Percentiles rank a stretch among this genome's conserved stretches.
phyloP scores from a whole-genome alignment of 208 protist species.

The Angomonas ambiguus region DNA sequence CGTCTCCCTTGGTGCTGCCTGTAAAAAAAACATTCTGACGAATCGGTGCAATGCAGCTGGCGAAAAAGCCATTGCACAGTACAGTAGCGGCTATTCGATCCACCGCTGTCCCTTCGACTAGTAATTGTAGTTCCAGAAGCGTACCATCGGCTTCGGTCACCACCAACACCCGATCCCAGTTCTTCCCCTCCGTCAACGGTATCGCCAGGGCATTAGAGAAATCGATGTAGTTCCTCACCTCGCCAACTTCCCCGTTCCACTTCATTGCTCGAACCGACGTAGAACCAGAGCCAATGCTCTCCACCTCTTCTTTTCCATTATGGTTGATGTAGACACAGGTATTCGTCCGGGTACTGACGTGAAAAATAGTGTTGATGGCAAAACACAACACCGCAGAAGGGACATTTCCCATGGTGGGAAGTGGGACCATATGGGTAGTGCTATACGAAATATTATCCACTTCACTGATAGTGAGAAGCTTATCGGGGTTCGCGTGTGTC shows the following conservation, averaged over 20 bases:
- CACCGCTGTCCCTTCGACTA: slow-evolving; percentile 49
- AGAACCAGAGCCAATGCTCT: slow-evolving; percentile 36
- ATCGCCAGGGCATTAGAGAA: slow-evolving; percentile 52
- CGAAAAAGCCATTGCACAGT: slow-evolving; percentile 34
- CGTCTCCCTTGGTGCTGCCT: slow-evolving; percentile 54
- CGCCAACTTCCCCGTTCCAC: slow-evolving; percentile 51
- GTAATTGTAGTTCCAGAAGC: slow-evolving; percentile 40
- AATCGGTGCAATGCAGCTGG: slow-evolving; percentile 14
- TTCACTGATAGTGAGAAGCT: slow-evolving; percentile 71
- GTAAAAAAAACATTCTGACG: slow-evolving; percentile 38
- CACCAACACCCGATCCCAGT: slow-evolving; percentile 35
- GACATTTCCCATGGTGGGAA: slow-evolving; percentile 55
- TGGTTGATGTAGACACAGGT: slow-evolving; percentile 77
- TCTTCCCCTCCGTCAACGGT: slow-evolving; percentile 1
- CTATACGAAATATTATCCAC: slow-evolving; percentile 80
- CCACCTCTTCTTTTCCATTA: slow-evolving; percentile 64
- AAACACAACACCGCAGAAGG: slow-evolving; percentile 72
- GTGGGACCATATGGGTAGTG: slow-evolving; percentile 68
- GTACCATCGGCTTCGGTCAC: slow-evolving; percentile 78
- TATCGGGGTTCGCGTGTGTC: slow-evolving; percentile 23
- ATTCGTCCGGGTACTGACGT: slow-evolving; percentile 73
- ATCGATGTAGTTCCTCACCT: slow-evolving; percentile 62
- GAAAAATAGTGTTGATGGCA: slow-evolving; percentile 65
- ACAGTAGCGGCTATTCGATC: slow-evolving; percentile 14
- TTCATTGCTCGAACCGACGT: slow-evolving; percentile 32